Percentiles rank a stretch among this genome's conserved stretches.
phyloP scores from a whole-genome alignment of 495 filamentous ascomycete species.

The Cudoniella acicularis region DNA sequence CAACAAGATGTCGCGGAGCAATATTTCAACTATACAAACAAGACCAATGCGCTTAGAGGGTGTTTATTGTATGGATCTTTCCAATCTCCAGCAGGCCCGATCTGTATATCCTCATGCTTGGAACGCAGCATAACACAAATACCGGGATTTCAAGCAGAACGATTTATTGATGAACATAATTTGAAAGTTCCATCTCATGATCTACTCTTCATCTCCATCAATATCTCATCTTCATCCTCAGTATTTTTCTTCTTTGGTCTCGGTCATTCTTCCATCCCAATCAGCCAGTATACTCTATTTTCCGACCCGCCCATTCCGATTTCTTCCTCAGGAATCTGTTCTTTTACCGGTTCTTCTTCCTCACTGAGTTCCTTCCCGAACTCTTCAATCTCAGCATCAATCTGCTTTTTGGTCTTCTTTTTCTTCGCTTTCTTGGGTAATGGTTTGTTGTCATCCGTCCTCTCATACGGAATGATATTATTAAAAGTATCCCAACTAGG shows the following conservation, averaged over 20 bases:
- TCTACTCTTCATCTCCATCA: too few species aligned
- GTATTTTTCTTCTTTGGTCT: conserved; percentile 58
- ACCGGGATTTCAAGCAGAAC: too few species aligned
- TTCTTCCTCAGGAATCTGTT: conserved; percentile 62
- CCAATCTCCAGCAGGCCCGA: too few species aligned
- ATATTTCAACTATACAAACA: too few species aligned
- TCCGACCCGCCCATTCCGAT: conserved; percentile 85
- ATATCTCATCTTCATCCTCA: conserved; percentile 21
- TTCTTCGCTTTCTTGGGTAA: conserved; percentile 47
- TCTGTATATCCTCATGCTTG: too few species aligned
- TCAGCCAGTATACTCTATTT: conserved; percentile 88
- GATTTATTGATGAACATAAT: too few species aligned
- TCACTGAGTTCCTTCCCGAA: conserved; percentile 43
- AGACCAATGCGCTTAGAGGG: too few species aligned
- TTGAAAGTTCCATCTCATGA: too few species aligned
- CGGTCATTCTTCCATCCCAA: conserved; percentile 86
- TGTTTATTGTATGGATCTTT: too few species aligned
- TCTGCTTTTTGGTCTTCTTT: conserved; percentile 29
- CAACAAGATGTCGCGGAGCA: too few species aligned
- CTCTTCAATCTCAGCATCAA: conserved; percentile 24
- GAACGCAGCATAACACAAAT: too few species aligned
- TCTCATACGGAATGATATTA: conserved; percentile 72
- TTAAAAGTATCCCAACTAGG: conserved; percentile 72
- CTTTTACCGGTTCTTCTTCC: conserved; percentile 39
- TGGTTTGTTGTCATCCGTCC: conserved; percentile 74